These are phyloP conservation scores for Flaveria ramosissima DNA, from an alignment of 129 eudicot genomes.

Conservation along the genomic window DNA sequence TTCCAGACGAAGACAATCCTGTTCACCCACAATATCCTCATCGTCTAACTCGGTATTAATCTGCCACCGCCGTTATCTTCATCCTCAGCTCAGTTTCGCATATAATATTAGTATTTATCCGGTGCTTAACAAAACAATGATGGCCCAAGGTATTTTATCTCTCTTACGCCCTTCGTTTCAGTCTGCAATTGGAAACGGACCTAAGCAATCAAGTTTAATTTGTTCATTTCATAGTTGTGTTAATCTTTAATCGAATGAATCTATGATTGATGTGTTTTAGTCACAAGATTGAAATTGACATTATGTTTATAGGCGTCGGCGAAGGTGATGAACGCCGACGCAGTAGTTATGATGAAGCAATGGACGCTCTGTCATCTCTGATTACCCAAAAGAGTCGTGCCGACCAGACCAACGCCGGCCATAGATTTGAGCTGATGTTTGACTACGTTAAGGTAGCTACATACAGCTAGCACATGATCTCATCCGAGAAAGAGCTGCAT, in stretches of 20 bases:
- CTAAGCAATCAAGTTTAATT: background rate
- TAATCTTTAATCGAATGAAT: background rate
- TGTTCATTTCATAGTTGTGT: background rate
- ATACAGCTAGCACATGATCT: background rate
- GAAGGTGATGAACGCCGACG: conserved; percentile 42
- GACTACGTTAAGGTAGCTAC: conserved; percentile 71
- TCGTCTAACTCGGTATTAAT: no score
- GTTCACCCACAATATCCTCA: no score
- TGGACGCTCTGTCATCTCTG: conserved; percentile 86
- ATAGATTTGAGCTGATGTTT: conserved; percentile 61
- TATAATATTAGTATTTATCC: no score
- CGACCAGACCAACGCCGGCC: conserved; percentile 69
- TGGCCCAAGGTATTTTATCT: conserved; percentile 27
- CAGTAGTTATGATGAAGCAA: conserved; percentile 75
- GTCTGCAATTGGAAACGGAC: background rate
- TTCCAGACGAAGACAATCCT: no score
- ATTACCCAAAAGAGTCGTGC: conserved; percentile 87
- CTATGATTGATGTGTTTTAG: background rate
- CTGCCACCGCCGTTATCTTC: no score
- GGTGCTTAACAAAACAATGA: background rate
- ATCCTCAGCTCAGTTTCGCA: no score
- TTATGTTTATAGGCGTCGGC: conserved; percentile 10
- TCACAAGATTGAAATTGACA: conserved; percentile 12
- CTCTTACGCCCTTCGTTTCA: background rate
- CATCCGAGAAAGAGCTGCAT: no score